These are phyloP conservation scores for Hevea brasiliensis DNA, from an alignment of 345 rosid species.

Conservation along the genomic window DNA sequence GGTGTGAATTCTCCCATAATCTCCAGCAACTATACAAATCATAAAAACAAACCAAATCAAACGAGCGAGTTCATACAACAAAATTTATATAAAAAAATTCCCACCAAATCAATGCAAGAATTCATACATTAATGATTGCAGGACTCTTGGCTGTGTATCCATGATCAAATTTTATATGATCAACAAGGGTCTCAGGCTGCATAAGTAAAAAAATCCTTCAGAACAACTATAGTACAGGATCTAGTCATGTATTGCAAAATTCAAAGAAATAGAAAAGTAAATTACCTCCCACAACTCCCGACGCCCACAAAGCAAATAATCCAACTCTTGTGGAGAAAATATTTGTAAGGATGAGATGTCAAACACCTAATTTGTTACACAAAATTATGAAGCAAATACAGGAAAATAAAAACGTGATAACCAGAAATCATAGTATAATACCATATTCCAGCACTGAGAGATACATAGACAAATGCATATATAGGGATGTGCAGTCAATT, in stretches of 20 bases:
- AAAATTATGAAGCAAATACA: neutral
- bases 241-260: neutral
- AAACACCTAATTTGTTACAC: conserved; percentile 65
- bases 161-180: conserved; percentile 96
- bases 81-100: neutral
- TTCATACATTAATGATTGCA: conserved; percentile 69
- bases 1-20: conserved; percentile 97
- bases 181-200: conserved; percentile 87
- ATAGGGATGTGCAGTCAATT: no score
- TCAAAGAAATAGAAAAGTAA: neutral
- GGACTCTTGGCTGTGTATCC: conserved; percentile 98
- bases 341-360: conserved; percentile 89
- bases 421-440: neutral
- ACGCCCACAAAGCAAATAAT: conserved; percentile 92
- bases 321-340: conserved; percentile 85
- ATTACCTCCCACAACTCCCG: conserved; percentile 98
- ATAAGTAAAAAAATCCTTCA: conserved; percentile 16
- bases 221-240: neutral
- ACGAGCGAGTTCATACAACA: neutral
- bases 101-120: conserved; percentile 7
- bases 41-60: conserved; percentile 8
- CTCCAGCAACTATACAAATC: conserved; percentile 69
- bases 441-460: neutral
- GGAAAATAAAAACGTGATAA: neutral
- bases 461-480: neutral